These are phyloP conservation scores for Styphnolobium japonicum DNA, from an alignment of 306 rosid species.

Conservation along the genomic window DNA sequence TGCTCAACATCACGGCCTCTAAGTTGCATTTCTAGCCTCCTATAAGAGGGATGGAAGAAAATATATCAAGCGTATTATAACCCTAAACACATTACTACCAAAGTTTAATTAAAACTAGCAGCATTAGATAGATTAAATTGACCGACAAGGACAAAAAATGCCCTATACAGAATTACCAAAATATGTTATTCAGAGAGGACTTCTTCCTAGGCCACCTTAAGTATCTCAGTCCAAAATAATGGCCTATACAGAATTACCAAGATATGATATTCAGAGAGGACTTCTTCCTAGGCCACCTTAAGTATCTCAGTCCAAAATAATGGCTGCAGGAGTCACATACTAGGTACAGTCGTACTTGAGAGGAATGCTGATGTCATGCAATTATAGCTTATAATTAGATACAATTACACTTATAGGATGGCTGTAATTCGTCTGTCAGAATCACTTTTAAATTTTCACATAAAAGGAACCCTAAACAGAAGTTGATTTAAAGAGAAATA, in stretches of 20 bases:
- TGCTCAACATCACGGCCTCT: conserved; percentile 83
- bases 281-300: neutral
- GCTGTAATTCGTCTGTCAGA: neutral
- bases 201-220: neutral
- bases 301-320: neutral
- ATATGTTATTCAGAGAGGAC: neutral
- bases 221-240: neutral
- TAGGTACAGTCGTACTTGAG: neutral
- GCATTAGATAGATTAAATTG: too few relatives aligned
- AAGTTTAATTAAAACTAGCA: neutral
- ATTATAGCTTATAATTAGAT: neutral
- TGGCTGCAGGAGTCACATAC: neutral
- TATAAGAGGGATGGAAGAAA: conserved; percentile 22
- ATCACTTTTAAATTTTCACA: neutral
- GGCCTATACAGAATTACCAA: neutral
- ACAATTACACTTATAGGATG: neutral
- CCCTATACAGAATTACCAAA: neutral
- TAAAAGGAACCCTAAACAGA: neutral
- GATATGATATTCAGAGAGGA: neutral
- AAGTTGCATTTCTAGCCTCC: conserved; percentile 79
- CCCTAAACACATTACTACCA: neutral
- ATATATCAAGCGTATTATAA: conserved; percentile 8
- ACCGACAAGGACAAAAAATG: neutral
- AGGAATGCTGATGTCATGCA: neutral
- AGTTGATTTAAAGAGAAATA: neutral